Base-by-base conservation (phyloP, 352 stramenopile genomes). In the Phytopythium mirpurense region DNA sequence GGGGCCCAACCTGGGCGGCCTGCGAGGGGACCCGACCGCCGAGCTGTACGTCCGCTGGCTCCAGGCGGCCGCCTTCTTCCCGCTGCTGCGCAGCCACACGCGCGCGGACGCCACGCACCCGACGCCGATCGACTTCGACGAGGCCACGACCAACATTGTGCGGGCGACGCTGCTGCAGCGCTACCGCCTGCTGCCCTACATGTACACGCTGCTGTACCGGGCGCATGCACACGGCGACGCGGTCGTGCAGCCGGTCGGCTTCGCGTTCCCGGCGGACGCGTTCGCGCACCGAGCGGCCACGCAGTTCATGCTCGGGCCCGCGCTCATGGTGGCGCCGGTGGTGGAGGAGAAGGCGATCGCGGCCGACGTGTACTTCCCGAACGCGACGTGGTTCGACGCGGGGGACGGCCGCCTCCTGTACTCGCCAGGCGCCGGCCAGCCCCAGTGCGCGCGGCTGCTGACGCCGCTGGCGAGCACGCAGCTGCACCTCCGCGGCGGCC, bases 31-130 rank as follows among this genome's bases (percentile, higher is more conserved):
- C 40, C 74, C 74, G 24, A 82, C 57, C 21, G 74, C 69, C 34
- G 82, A 95, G 51, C 54, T 96, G 10, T 94, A 74, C 49, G 77
- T 93, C 21, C 80, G 85, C 5, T 95, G 87, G 83, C 72, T 92
- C 52, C 81, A 93, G 73, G 75, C 83, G 2, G 78, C 74, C 44
- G 76, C 79, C 10, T 88, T 94, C 38, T 75, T 90, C 35, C 84
- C 83, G 6, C 64, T 96, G n/a, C 49, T 92, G 32, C 76, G 75
- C 24, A 93, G 91, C 51, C 75, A 95, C 57, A 74, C 70, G n/a
- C 63, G 65, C 44, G 68, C 56, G 42, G 60, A 65, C 19, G 52
- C 48, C 7, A 36, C 54, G 1, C 64, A 68, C 9, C 74, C 90
- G 51, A 81, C 77, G 1, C 77, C 83, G 0, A 72, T 90, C 12